A percentile compares a stretch with the other conserved stretches of the same genome.
Conservation (phyloP, 2,329 filamentous ascomycete species). For the Alternaria burnsii region DNA sequence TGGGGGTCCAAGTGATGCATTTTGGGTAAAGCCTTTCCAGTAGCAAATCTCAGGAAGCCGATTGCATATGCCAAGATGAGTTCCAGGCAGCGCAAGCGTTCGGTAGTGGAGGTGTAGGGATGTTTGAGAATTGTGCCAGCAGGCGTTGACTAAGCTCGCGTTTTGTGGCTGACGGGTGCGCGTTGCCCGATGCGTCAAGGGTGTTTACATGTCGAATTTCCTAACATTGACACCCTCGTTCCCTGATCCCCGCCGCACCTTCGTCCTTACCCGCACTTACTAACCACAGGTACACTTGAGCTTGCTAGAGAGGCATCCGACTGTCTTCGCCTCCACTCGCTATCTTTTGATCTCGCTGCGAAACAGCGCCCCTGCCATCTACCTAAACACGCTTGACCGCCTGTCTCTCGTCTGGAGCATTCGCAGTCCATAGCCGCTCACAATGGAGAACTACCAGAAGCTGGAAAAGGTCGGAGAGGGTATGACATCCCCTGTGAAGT, state of each 20-base stretch:
- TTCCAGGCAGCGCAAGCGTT: too few relatives aligned
- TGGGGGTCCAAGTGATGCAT: constrained; percentile 71
- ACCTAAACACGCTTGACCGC: constrained; percentile 28
- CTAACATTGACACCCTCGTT: constrained; percentile 27
- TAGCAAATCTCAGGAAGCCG: rapidly evolving
- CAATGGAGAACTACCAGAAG: constrained; percentile 96
- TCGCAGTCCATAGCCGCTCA: constrained; percentile 24
- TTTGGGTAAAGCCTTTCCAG: neutral
- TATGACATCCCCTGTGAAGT: constrained; percentile 49
- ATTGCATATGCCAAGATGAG: too few relatives aligned
- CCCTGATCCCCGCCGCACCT: constrained; percentile 19
- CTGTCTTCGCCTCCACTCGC: neutral
- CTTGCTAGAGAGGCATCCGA: neutral
- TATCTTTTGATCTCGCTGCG: constrained; percentile 2
- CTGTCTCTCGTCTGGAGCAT: constrained; percentile 26
- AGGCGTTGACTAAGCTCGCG: constrained; percentile 30
- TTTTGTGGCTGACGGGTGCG: constrained; percentile 31
- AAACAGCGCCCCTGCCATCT: neutral
- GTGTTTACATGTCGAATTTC: constrained; percentile 37
- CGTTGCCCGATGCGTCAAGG: constrained; percentile 29
- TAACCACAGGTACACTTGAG: constrained; percentile 37
- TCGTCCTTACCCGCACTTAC: constrained; percentile 23
- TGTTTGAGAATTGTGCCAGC: constrained; percentile 6
- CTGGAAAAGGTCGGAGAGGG: constrained; percentile 97
- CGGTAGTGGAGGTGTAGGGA: neutral